Evolutionary conservation across 805 yeast species (phyloP).

Genomic region (Starmerella potacharoeniae): DNA sequence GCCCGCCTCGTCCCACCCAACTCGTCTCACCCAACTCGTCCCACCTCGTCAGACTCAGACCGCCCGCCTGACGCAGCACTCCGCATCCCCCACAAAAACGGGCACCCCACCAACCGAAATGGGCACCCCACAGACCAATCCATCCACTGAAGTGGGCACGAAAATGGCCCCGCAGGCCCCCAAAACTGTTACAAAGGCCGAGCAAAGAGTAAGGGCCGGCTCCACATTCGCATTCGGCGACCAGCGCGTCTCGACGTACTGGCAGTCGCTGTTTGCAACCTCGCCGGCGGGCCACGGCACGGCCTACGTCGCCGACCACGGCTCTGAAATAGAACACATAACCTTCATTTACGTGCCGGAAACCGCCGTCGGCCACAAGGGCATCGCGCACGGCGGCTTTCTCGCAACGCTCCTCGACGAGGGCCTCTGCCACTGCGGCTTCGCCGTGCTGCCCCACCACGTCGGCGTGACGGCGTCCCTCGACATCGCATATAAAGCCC

Average conservation of each 20-base stretch:
- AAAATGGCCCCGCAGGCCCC: background rate
- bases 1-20: no score
- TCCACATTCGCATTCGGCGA: background rate
- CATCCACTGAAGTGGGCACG: no score
- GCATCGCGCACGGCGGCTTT: constrained; percentile 78
- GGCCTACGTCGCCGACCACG: background rate
- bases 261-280: background rate
- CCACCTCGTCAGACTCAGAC: no score
- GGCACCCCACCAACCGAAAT: no score
- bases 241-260: background rate
- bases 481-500: constrained; percentile 46
- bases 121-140: no score
- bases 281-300: background rate
- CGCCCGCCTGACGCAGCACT: no score
- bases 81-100: no score
- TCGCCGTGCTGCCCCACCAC: constrained; percentile 62
- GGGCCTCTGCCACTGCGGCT: constrained; percentile 75
- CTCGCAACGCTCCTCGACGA: constrained; percentile 79
- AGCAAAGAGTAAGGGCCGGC: background rate
- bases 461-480: constrained; percentile 84
- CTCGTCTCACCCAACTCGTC: no score
- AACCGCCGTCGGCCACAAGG: constrained; percentile 53
- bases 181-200: background rate
- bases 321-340: constrained; percentile 7
- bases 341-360: constrained; percentile 14